Conservation (phyloP, 1,284 basidiomycete species). For the Bothia castanella region DNA sequence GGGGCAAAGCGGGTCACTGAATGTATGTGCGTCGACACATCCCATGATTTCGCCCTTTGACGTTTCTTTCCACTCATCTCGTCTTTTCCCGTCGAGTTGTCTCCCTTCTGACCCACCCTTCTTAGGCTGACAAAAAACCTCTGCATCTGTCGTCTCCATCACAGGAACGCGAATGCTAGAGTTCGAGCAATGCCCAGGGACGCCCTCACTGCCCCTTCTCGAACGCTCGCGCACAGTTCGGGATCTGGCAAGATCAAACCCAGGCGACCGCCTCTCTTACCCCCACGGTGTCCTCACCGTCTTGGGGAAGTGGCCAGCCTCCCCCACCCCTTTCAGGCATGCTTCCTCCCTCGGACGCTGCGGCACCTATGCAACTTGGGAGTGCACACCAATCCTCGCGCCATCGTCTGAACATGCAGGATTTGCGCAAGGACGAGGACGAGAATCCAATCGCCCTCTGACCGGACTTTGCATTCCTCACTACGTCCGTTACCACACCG, state of each 20-base stretch:
- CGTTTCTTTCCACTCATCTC: too few species aligned
- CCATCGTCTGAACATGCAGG: constrained; percentile 37
- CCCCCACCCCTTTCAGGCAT: constrained; percentile 21
- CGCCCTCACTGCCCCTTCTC: constrained; percentile 2
- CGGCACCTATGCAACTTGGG: neutral
- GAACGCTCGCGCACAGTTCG: constrained; percentile 5
- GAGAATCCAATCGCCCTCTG: constrained; percentile 14
- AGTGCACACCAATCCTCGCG: constrained; percentile 30
- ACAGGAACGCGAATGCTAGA: constrained; percentile 79
- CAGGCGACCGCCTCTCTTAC: too few species aligned
- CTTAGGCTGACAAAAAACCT: constrained; percentile 71
- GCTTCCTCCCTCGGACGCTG: neutral
- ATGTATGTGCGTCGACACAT: constrained; percentile 42
- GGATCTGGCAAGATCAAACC: too few species aligned
- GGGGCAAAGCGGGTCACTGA: constrained; percentile 72
- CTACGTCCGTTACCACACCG: neutral
- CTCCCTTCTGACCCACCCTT: neutral
- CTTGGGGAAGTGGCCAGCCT: too few species aligned
- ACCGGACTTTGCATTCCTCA: too few species aligned
- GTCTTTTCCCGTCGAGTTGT: too few species aligned
- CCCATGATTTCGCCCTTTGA: constrained; percentile 1
- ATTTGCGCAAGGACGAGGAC: constrained; percentile 24
- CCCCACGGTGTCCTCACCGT: too few species aligned
- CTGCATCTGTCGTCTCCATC: constrained; percentile 64
- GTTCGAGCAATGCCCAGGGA: constrained; percentile 48